phyloP scores from a whole-genome alignment of 164 flowering plant species.

The Magnolia sinica region DNA sequence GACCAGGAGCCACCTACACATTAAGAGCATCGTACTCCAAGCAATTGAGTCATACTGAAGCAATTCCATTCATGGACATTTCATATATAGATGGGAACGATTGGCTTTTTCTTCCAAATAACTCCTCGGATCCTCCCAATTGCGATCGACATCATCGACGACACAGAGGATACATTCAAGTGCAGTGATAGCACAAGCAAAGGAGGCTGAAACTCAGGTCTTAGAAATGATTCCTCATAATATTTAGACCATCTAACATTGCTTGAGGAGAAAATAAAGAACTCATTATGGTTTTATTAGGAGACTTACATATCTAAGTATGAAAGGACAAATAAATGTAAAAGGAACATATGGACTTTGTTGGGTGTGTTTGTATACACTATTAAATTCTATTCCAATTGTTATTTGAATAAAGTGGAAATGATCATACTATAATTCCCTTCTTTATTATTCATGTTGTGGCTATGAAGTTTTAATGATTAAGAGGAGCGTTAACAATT shows the following conservation, averaged over 20 bases:
- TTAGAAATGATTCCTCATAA: neutral
- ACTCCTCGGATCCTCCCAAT: neutral
- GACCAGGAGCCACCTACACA: conserved; percentile 60
- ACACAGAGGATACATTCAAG: conserved; percentile 10
- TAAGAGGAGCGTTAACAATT: too few species aligned
- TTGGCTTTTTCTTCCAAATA: conserved; percentile 43
- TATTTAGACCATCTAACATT: neutral
- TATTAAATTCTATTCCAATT: too few species aligned
- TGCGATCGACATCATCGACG: neutral
- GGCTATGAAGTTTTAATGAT: too few species aligned
- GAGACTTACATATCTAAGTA: too few species aligned
- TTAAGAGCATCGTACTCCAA: conserved; percentile 47
- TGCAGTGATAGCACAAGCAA: neutral
- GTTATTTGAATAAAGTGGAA: too few species aligned
- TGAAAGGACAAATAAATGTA: too few species aligned
- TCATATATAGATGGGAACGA: conserved; percentile 65
- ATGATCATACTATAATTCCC: too few species aligned
- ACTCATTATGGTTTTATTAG: neutral
- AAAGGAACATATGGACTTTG: too few species aligned
- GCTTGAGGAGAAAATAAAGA: neutral
- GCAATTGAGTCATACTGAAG: conserved; percentile 53
- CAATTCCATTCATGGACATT: conserved; percentile 38
- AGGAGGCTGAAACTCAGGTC: neutral
- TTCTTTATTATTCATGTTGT: too few species aligned
- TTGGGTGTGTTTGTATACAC: too few species aligned